Base-by-base conservation (phyloP, 441 rosid species). In the Gossypium schwendimanii region DNA sequence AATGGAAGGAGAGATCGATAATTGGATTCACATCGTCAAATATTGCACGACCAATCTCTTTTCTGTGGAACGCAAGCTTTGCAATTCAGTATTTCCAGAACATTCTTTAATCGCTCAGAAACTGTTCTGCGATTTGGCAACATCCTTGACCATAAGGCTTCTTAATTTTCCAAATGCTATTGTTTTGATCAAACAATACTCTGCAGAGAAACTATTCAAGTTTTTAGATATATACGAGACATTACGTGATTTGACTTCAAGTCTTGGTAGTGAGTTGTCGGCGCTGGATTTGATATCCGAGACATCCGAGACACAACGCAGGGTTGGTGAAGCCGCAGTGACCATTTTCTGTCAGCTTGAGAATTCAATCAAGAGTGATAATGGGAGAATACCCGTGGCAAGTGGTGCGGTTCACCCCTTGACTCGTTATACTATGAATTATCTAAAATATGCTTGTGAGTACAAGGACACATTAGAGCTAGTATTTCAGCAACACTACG, bases 401-500 rank as follows among this genome's bases (percentile, higher is more conserved):
- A 82, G 87, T 39, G 95, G 92, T 0, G 83, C 88, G 0, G 91
- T 90, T n/a, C 95, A 90, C 33, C 95, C 91, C 0, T 61, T 83
- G 62, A 88, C 95, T 45, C 91, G 96, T 12, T 90, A 84, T 82
- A 88, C 91, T 12, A 87, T 88, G 91, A 88, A 90, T 73, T 90
- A 90, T 55, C 86, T 90, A 8, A 84, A 86, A 33, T 90, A 87
- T 77, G 88, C 91, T 1, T 87, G 91, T n/a, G 93, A 87, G 70
- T 90, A 88, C 77, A 86, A 81, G 70, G 87, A 87, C 41, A 86
- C 89, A 0, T 36, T 90, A 17, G 87, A 87, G 74, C 85, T 83
- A 71, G 83, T 88, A 15, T 90, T 87, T 33, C 85, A 75, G 57
- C 81, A 81, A 52, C 78, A 77, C 33, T 79, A 70, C 54, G 57